Percentiles rank a stretch among this genome's conserved stretches.
These are phyloP conservation scores for Tricholoma hemisulphureum DNA, from an alignment of 768 basidiomycete species.

Conservation along the genomic window DNA sequence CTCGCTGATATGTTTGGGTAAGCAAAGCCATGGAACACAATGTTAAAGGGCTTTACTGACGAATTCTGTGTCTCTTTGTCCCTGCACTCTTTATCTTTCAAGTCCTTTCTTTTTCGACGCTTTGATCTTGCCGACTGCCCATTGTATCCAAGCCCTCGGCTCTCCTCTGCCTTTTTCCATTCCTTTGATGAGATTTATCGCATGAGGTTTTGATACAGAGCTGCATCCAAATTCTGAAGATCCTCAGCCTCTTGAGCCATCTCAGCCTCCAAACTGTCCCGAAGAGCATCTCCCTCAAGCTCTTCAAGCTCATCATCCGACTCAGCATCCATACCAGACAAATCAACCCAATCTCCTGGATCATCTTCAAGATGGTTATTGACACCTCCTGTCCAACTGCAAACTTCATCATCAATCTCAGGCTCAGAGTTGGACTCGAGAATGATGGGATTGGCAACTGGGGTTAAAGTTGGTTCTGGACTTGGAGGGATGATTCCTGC, in stretches of 20 bases:
- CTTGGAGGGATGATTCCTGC: too few species aligned
- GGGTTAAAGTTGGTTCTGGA: too few species aligned
- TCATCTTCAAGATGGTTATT: constrained; percentile 1
- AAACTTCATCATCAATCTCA: too few species aligned
- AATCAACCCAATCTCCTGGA: neutral
- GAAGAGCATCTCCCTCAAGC: neutral
- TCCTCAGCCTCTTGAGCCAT: too few species aligned
- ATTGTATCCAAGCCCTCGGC: too few species aligned
- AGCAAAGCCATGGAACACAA: too few species aligned
- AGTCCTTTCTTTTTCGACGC: neutral
- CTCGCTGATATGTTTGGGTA: too few species aligned
- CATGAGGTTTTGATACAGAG: neutral
- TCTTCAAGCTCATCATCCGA: neutral
- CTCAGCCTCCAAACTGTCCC: neutral
- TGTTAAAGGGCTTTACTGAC: neutral
- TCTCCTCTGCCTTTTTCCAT: too few species aligned
- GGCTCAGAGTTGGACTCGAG: too few species aligned
- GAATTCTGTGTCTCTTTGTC: neutral
- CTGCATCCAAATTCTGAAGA: neutral
- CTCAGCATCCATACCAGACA: neutral
- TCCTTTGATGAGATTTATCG: too few species aligned
- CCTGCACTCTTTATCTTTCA: neutral
- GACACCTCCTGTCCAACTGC: neutral
- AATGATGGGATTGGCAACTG: too few species aligned
- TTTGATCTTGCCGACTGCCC: neutral